Evolutionary conservation across 306 rosid genomes (phyloP), one percentile per base, ranked within the genome.

Genomic region (Castanea sativa): DNA sequence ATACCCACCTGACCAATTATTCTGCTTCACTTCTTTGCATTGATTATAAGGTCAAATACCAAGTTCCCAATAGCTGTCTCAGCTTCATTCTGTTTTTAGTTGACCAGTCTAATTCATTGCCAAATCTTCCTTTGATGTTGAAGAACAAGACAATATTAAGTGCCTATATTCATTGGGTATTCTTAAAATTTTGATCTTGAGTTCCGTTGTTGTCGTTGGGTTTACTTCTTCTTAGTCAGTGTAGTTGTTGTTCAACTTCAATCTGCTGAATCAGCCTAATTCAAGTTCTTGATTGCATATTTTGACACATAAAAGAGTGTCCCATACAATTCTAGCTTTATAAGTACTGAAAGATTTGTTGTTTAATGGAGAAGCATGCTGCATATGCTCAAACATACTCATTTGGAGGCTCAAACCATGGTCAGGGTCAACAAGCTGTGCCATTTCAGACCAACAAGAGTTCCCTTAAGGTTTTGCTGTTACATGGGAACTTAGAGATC

Each of bases 401-500:
- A 16, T 83, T 92, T 63, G 97, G 90, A 71, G 88, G 85, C 76
- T 90, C 98, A 2, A 69, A 77, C 27, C 97, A 92, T 80, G 90
- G 90, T 21, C 97, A 86, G 74, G 86, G 83, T 49, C 85, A 84
- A 25, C 90, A 86, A 82, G 35, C 51, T 57, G 69, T 89, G 81
- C 90, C 98, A 52, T 92, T 89, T 69, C 67, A 78, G n/a, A 87
- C 91, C 78, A 81, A 33, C 73, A 80, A 80, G 0, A 75, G 27
- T 27, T 92, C 99, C 57, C 75, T 88, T n/a, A 85, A 65, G 83
- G 18, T 78, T 29, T 25, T 85, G 6, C 92, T 88, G 19, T 85
- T 94, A 21, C 99, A 94, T 85, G 99, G 95, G 1, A 88, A 87
- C 85, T 77, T 92, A 61, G 93, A 90, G 8, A 86, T 94, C 33